Base-by-base conservation (phyloP, 257 asterid species). In the Solanum etuberosum region DNA sequence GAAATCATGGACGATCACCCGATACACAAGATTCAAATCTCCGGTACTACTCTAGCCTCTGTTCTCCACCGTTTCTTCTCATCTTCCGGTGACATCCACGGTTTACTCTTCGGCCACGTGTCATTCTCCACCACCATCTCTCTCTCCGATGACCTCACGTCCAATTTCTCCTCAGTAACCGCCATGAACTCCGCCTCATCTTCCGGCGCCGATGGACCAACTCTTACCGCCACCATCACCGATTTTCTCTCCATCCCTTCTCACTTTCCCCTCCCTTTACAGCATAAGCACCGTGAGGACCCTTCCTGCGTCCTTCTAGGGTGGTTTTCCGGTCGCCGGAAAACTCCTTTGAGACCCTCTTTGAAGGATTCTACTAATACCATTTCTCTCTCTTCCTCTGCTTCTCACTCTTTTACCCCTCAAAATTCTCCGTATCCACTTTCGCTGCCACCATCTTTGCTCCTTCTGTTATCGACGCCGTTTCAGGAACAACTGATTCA, bases 381-480 rank as follows among this genome's bases (percentile, higher is more conserved):
- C 6, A 42, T 37, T 59, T 90, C 91, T 9, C 90, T 96, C 78
- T 90, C 92, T 63, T 89, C 97, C 74, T 87, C 92, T 84, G 65
- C 90, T 21, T 84, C 94, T 8, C 86, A 91, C 15, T 80, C 90
- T 3, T 90, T 92, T 87, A 87, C 92, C 70, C 93, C 95, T 4
- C 91, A 92, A 59, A 90, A 92, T 72, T 89, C 95, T 16, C 43
- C 90, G 6, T 86, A 59, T 70, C 85, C 84, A 88, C 90, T 94
- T 61, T 87, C 93, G 21, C 93, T 93, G n/a, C 59, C 93, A 70
- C 97, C 99, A 0, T 93, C 94, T 14, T 86, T 96, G 32, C 94
- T 97, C 91, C 93, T 97, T 88, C 93, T 97, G 76, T 38, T 97
- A 51, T 91, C 98, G 83, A 93, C 98, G 63, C 99, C 99, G 48